These are phyloP conservation scores for Bipolaris bicolor DNA, from an alignment of 2,329 filamentous ascomycete genomes.

Conservation along the genomic window DNA sequence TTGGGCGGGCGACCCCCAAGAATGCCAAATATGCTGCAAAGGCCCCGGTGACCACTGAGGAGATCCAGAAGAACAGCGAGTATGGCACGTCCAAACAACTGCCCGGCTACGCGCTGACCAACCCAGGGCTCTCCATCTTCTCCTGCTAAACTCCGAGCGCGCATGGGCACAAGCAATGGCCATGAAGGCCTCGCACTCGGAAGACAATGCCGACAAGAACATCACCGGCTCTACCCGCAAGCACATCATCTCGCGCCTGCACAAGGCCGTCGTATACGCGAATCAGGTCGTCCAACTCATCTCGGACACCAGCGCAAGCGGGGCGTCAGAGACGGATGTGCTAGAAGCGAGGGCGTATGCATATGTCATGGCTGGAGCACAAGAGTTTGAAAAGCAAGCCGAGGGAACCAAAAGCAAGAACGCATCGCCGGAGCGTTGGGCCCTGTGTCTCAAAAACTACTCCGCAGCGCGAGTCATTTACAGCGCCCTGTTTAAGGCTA, in stretches of 20 bases:
- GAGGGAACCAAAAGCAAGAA: conserved; percentile 50
- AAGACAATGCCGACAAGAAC: conserved; percentile 73
- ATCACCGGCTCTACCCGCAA: conserved; percentile 80
- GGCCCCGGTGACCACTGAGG: conserved; percentile 71
- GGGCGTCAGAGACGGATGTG: conserved; percentile 72
- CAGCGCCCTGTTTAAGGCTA: conserved; percentile 70
- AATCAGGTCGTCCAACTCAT: conserved; percentile 71
- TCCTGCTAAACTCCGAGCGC: conserved; percentile 84
- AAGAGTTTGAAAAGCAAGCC: conserved; percentile 83
- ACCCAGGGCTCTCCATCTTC: conserved; percentile 55
- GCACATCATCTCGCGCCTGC: conserved; percentile 86
- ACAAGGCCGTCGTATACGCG: conserved; percentile 77
- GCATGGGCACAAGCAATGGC: conserved; percentile 96
- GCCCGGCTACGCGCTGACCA: conserved; percentile 4
- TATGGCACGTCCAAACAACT: conserved; percentile 53
- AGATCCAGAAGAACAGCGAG: conserved; percentile 77
- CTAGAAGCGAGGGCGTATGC: conserved; percentile 88
- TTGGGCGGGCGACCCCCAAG: conserved; percentile 82
- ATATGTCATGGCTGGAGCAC: conserved; percentile 74
- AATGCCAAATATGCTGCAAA: conserved; percentile 83
- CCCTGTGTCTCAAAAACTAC: conserved; percentile 75
- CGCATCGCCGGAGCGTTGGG: conserved; percentile 66
- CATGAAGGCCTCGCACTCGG: conserved; percentile 82
- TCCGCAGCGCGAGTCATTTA: conserved; percentile 83
- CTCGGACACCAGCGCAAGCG: conserved; percentile 65